Percentiles rank a stretch among this genome's conserved stretches.
Evolutionary conservation across 768 basidiomycete species (phyloP).

Genomic region (Tylopilus cervinicoccineus): DNA sequence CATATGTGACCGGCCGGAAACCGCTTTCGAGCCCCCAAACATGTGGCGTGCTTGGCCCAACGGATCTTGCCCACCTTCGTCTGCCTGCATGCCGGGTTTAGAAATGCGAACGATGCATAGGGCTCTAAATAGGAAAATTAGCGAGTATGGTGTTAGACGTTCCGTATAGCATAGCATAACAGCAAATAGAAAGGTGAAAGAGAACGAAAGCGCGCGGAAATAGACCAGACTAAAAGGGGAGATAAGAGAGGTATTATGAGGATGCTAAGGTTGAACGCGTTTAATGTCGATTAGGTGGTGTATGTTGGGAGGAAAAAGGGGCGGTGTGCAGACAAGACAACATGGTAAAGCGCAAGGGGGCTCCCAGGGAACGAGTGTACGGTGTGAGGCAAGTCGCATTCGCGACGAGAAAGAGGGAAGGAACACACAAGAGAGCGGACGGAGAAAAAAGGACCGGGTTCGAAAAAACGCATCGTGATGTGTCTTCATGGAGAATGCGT

Average conservation of each 20-base stretch:
- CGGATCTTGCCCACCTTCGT: no score
- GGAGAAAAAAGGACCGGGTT: background rate
- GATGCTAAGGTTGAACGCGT: background rate
- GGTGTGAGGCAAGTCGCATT: constrained; percentile 12
- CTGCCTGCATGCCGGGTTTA: background rate
- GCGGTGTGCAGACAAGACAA: constrained; percentile 18
- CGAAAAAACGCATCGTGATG: constrained; percentile 18
- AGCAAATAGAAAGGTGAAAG: background rate
- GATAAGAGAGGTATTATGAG: background rate
- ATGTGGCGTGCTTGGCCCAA: no score
- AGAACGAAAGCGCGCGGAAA: background rate
- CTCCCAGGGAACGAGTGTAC: constrained; percentile 8
- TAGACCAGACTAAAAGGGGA: background rate
- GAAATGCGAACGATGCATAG: background rate
- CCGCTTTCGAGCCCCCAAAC: no score
- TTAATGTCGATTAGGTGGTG: background rate
- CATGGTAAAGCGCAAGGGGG: constrained; percentile 10
- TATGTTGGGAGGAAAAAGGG: background rate
- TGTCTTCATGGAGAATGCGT: constrained; percentile 22
- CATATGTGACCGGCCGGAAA: no score
- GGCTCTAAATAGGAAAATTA: background rate
- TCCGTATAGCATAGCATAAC: background rate
- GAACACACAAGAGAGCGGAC: constrained; percentile 2
- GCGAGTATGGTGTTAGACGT: background rate
- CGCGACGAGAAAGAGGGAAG: background rate